These are phyloP conservation scores for Erigeron philadelphicus DNA, from an alignment of 140 eudicot species.

Conservation along the genomic window DNA sequence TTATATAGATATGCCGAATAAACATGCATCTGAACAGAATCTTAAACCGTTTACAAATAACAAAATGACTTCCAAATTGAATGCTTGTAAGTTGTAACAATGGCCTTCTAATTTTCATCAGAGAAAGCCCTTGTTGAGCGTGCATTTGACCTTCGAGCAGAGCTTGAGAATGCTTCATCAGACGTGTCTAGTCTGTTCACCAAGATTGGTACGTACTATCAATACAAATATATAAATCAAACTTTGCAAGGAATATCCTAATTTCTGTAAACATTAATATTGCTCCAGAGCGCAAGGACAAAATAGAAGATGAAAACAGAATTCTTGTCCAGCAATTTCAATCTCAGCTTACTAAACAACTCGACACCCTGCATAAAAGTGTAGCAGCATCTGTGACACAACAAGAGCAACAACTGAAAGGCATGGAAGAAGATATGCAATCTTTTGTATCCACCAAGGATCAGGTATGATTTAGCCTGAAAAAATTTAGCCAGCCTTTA, in stretches of 20 bases:
- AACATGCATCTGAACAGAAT: too few species aligned
- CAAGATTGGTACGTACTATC: constrained; percentile 32
- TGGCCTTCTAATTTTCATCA: constrained; percentile 16
- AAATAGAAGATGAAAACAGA: constrained; percentile 75
- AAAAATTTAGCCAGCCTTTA: neutral
- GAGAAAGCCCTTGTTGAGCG: constrained; percentile 74
- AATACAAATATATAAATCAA: constrained; percentile 18
- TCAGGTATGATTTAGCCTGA: constrained; percentile 39
- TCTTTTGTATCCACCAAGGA: constrained; percentile 81
- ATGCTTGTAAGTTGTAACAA: neutral
- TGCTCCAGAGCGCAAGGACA: constrained; percentile 66
- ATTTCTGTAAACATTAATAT: constrained; percentile 6
- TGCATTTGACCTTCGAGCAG: constrained; percentile 87
- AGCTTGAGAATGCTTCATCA: constrained; percentile 85
- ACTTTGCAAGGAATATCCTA: constrained; percentile 33
- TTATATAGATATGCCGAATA: neutral
- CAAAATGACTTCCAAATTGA: constrained; percentile 58
- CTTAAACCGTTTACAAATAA: neutral
- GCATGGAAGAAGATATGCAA: constrained; percentile 96
- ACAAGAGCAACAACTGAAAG: constrained; percentile 80
- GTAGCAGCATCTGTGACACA: constrained; percentile 79
- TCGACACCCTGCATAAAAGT: constrained; percentile 73
- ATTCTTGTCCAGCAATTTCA: constrained; percentile 56
- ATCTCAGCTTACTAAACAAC: constrained; percentile 70
- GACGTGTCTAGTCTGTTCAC: constrained; percentile 81